Conservation (phyloP, 2,329 filamentous ascomycete genomes). For the Pyrenophora graminea region DNA sequence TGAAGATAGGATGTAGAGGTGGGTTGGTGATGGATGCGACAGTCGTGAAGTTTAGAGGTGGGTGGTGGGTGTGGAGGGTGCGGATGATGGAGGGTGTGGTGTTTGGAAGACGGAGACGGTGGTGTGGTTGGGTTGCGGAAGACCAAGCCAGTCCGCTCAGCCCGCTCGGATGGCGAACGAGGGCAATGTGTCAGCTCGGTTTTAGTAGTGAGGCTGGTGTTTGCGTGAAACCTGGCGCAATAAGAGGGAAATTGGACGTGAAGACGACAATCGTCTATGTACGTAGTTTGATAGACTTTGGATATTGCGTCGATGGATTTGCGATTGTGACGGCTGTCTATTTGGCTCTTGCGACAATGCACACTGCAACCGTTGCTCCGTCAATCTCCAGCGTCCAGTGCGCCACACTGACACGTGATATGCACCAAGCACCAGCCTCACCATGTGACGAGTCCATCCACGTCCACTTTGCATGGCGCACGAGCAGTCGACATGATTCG, state of each 20-base stretch:
- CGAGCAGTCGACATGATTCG: background rate
- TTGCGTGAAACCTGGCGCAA: slow-evolving; percentile 29
- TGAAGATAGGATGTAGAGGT: slow-evolving; percentile 8
- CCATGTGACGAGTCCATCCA: background rate
- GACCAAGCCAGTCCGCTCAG: slow-evolving; percentile 18
- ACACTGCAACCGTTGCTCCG: slow-evolving; percentile 11
- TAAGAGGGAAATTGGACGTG: slow-evolving; percentile 12
- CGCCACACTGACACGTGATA: slow-evolving; percentile 22
- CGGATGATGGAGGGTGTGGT: slow-evolving; percentile 27
- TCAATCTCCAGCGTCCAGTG: slow-evolving; percentile 2
- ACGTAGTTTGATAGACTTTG: slow-evolving; percentile 4
- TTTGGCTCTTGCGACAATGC: slow-evolving; percentile 10
- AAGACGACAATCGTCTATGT: slow-evolving; percentile 1
- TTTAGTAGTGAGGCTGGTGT: slow-evolving; percentile 40
- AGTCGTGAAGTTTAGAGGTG: slow-evolving; percentile 18
- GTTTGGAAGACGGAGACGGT: slow-evolving; percentile 29
- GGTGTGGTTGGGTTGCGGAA: slow-evolving; percentile 18
- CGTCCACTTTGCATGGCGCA: background rate
- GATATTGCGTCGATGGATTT: slow-evolving; percentile 4
- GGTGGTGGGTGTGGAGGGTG: slow-evolving; percentile 19
- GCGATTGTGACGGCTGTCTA: slow-evolving; percentile 10
- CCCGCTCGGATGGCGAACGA: slow-evolving; percentile 24
- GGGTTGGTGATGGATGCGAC: slow-evolving; percentile 21
- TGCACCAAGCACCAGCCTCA: slow-evolving; percentile 11
- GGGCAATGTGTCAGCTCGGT: slow-evolving; percentile 35